Evolutionary conservation across 2,329 filamentous ascomycete genomes (phyloP).

Genomic region (Dendryphion nanum): DNA sequence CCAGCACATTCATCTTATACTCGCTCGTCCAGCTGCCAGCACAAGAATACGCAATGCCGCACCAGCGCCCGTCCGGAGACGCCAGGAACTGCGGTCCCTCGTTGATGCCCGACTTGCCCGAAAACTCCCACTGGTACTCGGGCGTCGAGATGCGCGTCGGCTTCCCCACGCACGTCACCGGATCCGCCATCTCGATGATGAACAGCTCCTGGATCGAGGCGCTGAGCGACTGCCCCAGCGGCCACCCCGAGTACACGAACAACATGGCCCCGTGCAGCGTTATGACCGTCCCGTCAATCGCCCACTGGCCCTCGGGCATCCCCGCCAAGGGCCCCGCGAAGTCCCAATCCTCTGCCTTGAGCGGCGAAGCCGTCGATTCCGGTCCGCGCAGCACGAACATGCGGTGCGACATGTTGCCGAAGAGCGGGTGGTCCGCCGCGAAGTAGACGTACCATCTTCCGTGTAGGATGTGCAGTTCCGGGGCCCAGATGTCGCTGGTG

Average conservation of each 20-base stretch:
- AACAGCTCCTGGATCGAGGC: constrained; percentile 46
- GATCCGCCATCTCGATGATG: constrained; percentile 40
- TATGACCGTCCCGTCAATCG: constrained; percentile 49
- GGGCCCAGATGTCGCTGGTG: constrained; percentile 54
- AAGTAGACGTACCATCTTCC: constrained; percentile 57
- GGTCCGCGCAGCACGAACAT: constrained; percentile 49
- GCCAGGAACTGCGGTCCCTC: constrained; percentile 44
- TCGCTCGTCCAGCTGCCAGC: constrained; percentile 48
- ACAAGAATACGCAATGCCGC: constrained; percentile 48
- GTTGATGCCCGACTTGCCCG: constrained; percentile 44
- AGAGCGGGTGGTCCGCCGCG: constrained; percentile 40
- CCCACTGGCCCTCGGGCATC: constrained; percentile 46
- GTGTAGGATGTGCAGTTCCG: constrained; percentile 53
- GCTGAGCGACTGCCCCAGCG: constrained; percentile 22
- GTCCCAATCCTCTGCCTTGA: constrained; percentile 37
- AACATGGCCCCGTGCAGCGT: constrained; percentile 37
- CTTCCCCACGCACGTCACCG: constrained; percentile 33
- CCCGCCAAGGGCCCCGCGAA: constrained; percentile 43
- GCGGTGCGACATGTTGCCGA: constrained; percentile 46
- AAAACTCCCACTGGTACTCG: constrained; percentile 41
- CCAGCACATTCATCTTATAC: constrained; percentile 49
- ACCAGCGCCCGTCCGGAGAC: constrained; percentile 39
- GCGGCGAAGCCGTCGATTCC: constrained; percentile 24
- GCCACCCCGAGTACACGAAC: constrained; percentile 50
- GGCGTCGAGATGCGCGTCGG: constrained; percentile 43